These are phyloP conservation scores for Mangifera indica DNA, from an alignment of 345 rosid species.

Conservation along the genomic window DNA sequence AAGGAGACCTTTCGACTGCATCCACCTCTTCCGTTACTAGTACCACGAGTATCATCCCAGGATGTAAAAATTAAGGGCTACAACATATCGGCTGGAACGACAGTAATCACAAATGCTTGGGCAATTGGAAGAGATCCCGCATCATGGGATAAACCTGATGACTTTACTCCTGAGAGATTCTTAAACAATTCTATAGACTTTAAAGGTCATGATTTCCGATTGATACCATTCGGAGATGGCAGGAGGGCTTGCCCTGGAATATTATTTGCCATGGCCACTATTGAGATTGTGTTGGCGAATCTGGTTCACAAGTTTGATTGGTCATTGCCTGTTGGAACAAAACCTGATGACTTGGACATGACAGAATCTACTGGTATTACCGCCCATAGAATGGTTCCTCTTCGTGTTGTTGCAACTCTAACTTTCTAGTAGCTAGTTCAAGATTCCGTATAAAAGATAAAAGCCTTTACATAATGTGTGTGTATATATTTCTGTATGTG, in stretches of 20 bases:
- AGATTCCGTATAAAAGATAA: no score
- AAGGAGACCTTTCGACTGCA: not conserved
- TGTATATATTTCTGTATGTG: no score
- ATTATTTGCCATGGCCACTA: not conserved
- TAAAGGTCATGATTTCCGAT: not conserved
- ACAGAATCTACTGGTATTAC: not conserved
- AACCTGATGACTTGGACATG: no score
- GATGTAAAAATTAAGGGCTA: not conserved
- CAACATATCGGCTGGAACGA: not conserved
- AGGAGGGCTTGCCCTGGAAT: slow-evolving; percentile 6
- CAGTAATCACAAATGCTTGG: not conserved
- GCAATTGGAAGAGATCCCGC: not conserved
- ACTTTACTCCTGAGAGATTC: slow-evolving; percentile 4
- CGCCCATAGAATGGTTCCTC: not conserved
- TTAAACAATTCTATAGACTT: not conserved
- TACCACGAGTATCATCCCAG: not conserved
- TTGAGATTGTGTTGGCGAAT: slow-evolving; percentile 2
- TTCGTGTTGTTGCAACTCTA: slow-evolving; percentile 1
- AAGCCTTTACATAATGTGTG: no score
- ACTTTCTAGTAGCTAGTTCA: no score
- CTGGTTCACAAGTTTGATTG: slow-evolving; percentile 1
- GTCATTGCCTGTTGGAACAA: not conserved
- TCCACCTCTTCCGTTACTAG: not conserved
- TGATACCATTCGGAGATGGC: not conserved
- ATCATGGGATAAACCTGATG: not conserved